A percentile compares a stretch with the other conserved stretches of the same genome.
Evolutionary conservation across 2,329 filamentous ascomycete genomes (phyloP).

Genomic region (Pyricularia sp.): DNA sequence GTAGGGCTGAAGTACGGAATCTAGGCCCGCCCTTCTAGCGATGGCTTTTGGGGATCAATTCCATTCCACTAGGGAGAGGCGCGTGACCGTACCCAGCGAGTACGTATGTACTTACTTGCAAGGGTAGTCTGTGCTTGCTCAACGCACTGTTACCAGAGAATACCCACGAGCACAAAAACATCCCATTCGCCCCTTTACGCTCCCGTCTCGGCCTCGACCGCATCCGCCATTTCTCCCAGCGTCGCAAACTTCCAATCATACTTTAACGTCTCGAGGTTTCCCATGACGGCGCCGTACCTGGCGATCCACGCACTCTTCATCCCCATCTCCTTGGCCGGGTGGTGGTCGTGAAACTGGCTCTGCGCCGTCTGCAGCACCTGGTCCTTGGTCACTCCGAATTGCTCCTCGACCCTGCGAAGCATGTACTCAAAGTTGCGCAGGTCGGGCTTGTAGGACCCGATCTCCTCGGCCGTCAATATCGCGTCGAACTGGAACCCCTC

Average conservation of each 20-base stretch:
- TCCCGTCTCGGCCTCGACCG: slow-evolving; percentile 29
- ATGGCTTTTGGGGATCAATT: background rate
- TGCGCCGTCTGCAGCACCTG: slow-evolving; percentile 60
- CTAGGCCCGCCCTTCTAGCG: background rate
- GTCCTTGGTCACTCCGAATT: slow-evolving; percentile 41
- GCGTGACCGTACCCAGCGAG: too few species aligned
- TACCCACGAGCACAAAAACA: too few species aligned
- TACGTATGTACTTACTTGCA: too few species aligned
- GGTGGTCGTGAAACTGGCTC: slow-evolving; percentile 62
- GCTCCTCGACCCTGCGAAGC: slow-evolving; percentile 38
- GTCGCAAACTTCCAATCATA: slow-evolving; percentile 50
- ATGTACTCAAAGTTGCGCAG: slow-evolving; percentile 57
- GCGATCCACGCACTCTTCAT: slow-evolving; percentile 55
- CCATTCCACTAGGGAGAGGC: too few species aligned
- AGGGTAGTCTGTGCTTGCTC: too few species aligned
- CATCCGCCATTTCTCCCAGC: slow-evolving; percentile 51
- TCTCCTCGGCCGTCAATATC: slow-evolving; percentile 60
- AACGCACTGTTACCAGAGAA: too few species aligned
- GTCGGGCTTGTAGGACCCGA: slow-evolving; percentile 64
- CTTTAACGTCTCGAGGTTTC: slow-evolving; percentile 27
- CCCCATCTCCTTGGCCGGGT: slow-evolving; percentile 49
- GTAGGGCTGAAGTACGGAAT: background rate
- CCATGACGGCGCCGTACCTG: slow-evolving; percentile 30
- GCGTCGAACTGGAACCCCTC: slow-evolving; percentile 45
- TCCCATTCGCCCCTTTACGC: background rate